Conservation (phyloP, 2,329 filamentous ascomycete genomes). For the Colletotrichum melonis region DNA sequence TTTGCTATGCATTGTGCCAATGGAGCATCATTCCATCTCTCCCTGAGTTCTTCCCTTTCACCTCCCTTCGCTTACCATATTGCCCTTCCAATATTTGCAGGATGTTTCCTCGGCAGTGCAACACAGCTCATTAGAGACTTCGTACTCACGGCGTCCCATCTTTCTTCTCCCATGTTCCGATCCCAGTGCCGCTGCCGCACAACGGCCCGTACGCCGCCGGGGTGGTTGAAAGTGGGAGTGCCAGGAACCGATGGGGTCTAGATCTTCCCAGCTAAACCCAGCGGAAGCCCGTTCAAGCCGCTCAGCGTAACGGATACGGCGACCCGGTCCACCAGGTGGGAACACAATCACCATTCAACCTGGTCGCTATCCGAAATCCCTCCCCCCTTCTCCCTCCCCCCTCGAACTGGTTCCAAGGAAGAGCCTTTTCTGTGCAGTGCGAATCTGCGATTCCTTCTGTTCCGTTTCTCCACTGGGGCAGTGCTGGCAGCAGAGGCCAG, state of each 20-base stretch:
- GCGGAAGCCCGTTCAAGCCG: constrained; percentile 13
- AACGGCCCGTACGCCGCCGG: constrained; percentile 25
- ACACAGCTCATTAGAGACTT: constrained; percentile 19
- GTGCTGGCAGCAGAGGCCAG: constrained; percentile 16
- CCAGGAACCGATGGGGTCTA: constrained; percentile 7
- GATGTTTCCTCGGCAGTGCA: constrained; percentile 24
- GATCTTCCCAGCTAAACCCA: constrained; percentile 15
- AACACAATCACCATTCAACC: constrained; percentile 18
- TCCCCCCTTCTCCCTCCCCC: neutral
- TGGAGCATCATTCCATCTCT: constrained; percentile 16
- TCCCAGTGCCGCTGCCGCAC: constrained; percentile 25
- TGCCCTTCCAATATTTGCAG: constrained; percentile 4
- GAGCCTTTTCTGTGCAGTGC: neutral
- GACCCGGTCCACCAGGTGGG: constrained; percentile 23
- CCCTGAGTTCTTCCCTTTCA: neutral
- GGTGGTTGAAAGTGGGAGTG: neutral
- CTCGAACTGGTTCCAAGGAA: neutral
- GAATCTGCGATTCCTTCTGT: neutral
- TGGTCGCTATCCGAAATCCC: neutral
- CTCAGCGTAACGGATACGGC: constrained; percentile 1
- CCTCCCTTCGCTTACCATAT: constrained; percentile 16
- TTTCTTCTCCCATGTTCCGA: constrained; percentile 13
- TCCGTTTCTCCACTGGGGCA: constrained; percentile 20
- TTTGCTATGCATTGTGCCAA: neutral
- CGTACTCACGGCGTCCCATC: constrained; percentile 20